These are phyloP conservation scores for Pythium scleroteichum DNA, from an alignment of 352 stramenopile species.

Conservation along the genomic window DNA sequence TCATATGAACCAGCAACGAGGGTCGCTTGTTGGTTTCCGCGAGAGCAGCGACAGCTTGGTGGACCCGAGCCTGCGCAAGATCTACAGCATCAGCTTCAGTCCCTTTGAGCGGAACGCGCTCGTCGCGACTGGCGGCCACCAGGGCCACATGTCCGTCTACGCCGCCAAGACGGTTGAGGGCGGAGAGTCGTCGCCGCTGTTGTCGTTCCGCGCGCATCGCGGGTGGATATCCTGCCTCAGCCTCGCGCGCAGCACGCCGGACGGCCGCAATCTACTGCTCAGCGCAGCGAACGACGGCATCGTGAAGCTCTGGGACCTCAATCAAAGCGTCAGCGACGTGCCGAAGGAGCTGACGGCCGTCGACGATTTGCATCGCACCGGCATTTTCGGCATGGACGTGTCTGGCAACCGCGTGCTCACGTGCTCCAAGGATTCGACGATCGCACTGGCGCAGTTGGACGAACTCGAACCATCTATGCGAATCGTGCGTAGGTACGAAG, in stretches of 20 bases:
- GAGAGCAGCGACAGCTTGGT: background rate
- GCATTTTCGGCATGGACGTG: constrained; percentile 55
- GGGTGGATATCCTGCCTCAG: constrained; percentile 56
- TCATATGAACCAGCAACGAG: constrained; percentile 8
- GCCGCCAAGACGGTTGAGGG: constrained; percentile 15
- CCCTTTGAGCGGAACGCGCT: constrained; percentile 40
- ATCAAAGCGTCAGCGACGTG: constrained; percentile 26
- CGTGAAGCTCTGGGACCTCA: constrained; percentile 60
- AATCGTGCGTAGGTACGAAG: constrained; percentile 32
- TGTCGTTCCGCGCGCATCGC: constrained; percentile 55
- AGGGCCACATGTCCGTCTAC: constrained; percentile 55
- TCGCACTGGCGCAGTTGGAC: constrained; percentile 38
- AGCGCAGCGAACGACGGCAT: constrained; percentile 52
- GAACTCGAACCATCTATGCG: constrained; percentile 15
- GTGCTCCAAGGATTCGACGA: constrained; percentile 52
- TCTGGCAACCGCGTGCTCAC: constrained; percentile 35
- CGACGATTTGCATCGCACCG: constrained; percentile 39
- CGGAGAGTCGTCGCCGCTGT: constrained; percentile 25
- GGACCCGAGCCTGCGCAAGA: constrained; percentile 43
- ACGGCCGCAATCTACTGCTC: constrained; percentile 38
- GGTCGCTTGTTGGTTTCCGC: constrained; percentile 29
- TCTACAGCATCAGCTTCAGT: constrained; percentile 52
- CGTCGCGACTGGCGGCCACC: constrained; percentile 41
- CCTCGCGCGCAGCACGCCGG: constrained; percentile 32
- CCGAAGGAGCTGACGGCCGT: constrained; percentile 35